Evolutionary conservation across 2,329 filamentous ascomycete genomes (phyloP), one percentile per base, ranked within the genome.

Genomic region (Phaeomoniella chlamydospora): DNA sequence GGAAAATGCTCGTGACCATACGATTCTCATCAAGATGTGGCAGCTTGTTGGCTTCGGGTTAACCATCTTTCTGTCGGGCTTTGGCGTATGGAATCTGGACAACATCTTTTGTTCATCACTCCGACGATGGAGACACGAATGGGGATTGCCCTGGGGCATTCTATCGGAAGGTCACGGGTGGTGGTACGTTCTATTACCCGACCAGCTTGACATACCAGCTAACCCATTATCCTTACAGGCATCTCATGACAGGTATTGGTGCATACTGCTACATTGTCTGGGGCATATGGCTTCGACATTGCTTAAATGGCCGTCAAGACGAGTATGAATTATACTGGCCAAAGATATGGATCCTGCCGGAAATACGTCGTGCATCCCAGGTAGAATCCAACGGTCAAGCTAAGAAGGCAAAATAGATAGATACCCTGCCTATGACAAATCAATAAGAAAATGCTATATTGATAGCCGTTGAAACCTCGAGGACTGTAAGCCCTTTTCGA

Each of bases 211-310:
- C 22, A 29, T 29, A 10, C 22, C 22, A 10, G 10, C 22, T n/a
- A n/a, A n/a, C n/a, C n/a, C n/a, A n/a, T 36, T 39, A 26, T 31
- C 15, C 14, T 37, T 15, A 18, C 36, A 69, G 79, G 80, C 83
- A 88, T 58, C 50, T 88, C 26, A 77, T 88, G 68, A 90, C 84
- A 1, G 83, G 83, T 10, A 64, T 78, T 22, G 84, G 84, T 53
- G 83, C 83, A 12, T 92, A 92, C 55, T 80, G 79, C 51, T 85
- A 88, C 52, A 84, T 92, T 45, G 64, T 75, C 11, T 92, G 84
- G 83, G 79, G 82, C 11, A 75, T 87, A 16, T 88, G 82, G 78
- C 66, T 90, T 13, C 72, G 82, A 29, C 76, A 80, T 42, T 85
- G 81, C 47, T 61, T 90, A 34, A 82, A 86, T 42, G 73, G 75